Percentiles rank a stretch among this genome's conserved stretches.
Evolutionary conservation across 2,329 filamentous ascomycete genomes (phyloP).

Genomic region (Fusarium bactridioides): DNA sequence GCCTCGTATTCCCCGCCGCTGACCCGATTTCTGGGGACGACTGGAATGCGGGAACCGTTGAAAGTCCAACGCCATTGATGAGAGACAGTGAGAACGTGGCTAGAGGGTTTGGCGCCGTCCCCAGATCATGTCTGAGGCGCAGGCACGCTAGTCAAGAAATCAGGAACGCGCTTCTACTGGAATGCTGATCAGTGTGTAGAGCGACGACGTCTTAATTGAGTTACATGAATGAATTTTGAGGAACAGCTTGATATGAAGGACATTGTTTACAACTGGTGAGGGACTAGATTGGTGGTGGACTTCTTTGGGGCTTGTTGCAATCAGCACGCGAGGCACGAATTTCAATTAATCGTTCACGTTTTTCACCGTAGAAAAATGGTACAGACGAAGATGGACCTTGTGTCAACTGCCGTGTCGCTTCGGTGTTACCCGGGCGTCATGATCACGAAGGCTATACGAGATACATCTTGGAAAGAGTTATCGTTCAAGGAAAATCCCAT

Average conservation of each 20-base stretch:
- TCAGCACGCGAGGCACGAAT: background rate
- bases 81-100: background rate
- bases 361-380: background rate
- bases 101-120: background rate
- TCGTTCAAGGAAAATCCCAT: background rate
- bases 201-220: background rate
- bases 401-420: too few relatives aligned
- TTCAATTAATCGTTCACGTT: background rate
- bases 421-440: background rate
- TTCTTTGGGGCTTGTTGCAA: background rate
- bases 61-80: background rate
- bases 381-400: background rate
- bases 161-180: slow-evolving; percentile 3
- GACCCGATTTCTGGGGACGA: background rate
- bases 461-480: background rate
- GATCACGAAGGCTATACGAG: background rate
- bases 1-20: background rate
- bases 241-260: too few relatives aligned
- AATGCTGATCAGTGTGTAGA: background rate
- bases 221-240: too few relatives aligned
- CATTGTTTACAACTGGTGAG: background rate
- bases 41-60: slow-evolving; percentile 3
- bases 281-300: background rate
- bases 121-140: background rate
- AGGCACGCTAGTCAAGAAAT: background rate